These are phyloP conservation scores for Cornus controversa DNA, from an alignment of 148 eudicot species.

Conservation along the genomic window DNA sequence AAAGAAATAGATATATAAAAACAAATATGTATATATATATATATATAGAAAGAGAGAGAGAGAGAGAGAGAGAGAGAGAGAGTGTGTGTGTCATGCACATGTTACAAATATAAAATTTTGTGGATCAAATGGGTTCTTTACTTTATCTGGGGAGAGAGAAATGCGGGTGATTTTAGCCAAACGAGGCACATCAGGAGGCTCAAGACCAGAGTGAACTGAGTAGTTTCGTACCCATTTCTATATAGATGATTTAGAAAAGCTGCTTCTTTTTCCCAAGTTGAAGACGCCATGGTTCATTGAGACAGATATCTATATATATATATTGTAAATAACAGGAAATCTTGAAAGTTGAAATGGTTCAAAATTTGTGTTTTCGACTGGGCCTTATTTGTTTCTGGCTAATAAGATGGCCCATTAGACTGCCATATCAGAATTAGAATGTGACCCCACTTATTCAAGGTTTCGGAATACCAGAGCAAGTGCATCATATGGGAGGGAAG, in stretches of 20 bases:
- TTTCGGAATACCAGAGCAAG: too few species aligned
- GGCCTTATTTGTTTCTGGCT: too few species aligned
- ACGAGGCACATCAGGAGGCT: conserved; percentile 69
- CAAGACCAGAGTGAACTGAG: conserved; percentile 34
- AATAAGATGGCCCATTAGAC: too few species aligned
- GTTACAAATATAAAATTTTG: neutral
- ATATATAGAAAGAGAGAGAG: too few species aligned
- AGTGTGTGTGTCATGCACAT: too few species aligned
- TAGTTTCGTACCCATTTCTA: conserved; percentile 12
- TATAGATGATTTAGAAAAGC: conserved; percentile 5
- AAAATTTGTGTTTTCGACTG: too few species aligned
- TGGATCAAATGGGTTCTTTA: conserved; percentile 13
- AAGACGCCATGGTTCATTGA: neutral
- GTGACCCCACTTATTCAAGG: too few species aligned
- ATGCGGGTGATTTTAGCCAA: conserved; percentile 84
- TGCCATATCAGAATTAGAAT: too few species aligned
- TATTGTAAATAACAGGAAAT: too few species aligned
- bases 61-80: neutral
- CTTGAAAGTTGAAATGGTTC: too few species aligned
- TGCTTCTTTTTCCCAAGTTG: conserved; percentile 14
- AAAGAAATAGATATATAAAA: conserved; percentile 1
- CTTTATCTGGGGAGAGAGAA: conserved; percentile 74
- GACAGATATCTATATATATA: too few species aligned
- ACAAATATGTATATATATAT: neutral
- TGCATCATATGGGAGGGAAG: too few species aligned